A percentile compares a stretch with the other conserved stretches of the same genome.
Evolutionary conservation across 75 land plant species (phyloP).

Genomic region (Larix kaempferi): DNA sequence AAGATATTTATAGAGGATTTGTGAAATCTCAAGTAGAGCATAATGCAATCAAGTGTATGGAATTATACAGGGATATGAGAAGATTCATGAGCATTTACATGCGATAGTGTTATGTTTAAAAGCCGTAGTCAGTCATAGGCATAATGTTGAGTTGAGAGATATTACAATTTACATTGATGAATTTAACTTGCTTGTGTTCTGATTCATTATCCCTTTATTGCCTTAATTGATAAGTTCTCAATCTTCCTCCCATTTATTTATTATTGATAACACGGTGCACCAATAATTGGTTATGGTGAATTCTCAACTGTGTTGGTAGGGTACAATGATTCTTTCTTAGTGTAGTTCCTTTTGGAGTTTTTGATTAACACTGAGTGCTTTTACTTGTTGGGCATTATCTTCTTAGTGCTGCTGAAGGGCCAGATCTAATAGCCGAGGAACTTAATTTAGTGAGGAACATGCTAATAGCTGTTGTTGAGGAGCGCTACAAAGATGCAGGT

Average conservation of each 20-base stretch:
- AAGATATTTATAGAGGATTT: no score
- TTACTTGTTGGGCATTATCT: not conserved
- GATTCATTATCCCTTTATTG: not conserved
- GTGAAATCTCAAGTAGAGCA: no score
- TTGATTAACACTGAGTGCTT: not conserved
- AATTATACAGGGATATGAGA: no score
- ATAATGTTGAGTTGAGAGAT: no score
- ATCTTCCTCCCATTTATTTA: not conserved
- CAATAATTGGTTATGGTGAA: not conserved
- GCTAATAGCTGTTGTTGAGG: conserved; percentile 56
- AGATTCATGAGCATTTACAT: no score
- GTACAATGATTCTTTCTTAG: not conserved
- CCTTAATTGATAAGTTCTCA: not conserved
- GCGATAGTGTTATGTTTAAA: no score
- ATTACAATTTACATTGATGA: no score
- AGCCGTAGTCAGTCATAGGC: no score
- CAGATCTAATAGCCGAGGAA: conserved; percentile 62
- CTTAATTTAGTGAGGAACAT: conserved; percentile 53
- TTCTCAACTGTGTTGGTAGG: not conserved
- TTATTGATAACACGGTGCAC: no score
- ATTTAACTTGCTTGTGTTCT: not conserved
- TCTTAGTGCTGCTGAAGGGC: conserved; percentile 52
- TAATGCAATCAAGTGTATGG: no score
- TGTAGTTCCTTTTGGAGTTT: not conserved
- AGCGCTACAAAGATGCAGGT: conserved; percentile 78